phyloP scores from a whole-genome alignment of 108 stramenopile genomes.

The Cyclotella baltica region DNA sequence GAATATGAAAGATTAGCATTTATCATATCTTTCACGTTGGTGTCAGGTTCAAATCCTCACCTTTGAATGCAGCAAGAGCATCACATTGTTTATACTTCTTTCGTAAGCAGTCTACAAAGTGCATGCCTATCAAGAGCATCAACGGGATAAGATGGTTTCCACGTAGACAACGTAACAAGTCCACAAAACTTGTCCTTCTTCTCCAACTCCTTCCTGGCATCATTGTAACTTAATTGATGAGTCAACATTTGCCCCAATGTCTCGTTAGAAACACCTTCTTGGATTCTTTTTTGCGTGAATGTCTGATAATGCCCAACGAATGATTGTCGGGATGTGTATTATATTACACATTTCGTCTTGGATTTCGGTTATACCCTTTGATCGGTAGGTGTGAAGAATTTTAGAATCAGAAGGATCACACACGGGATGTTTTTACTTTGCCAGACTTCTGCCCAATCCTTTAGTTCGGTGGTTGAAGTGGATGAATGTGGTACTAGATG shows the following conservation, averaged over 20 bases:
- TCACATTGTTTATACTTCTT: constrained; percentile 32
- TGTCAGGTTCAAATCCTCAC: not conserved
- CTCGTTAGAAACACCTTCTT: constrained; percentile 10
- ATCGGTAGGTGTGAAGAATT: not conserved
- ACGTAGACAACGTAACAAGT: constrained; percentile 14
- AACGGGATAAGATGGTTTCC: constrained; percentile 15
- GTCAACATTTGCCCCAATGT: constrained; percentile 22
- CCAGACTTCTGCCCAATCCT: constrained; percentile 23
- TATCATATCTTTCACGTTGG: not conserved
- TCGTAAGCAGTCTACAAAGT: constrained; percentile 27
- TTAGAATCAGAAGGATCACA: not conserved
- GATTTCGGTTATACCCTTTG: constrained; percentile 1
- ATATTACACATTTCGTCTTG: constrained; percentile 6
- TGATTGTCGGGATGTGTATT: constrained; percentile 11
- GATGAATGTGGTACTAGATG: not conserved
- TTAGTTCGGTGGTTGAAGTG: not conserved
- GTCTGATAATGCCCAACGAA: not conserved
- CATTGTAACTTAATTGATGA: not conserved
- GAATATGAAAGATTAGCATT: not conserved
- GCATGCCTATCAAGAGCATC: constrained; percentile 38
- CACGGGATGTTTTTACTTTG: not conserved
- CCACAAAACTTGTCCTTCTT: constrained; percentile 24
- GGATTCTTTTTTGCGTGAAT: not conserved
- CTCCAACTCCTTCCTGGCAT: constrained; percentile 15
- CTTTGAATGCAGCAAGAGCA: constrained; percentile 14